Evolutionary conservation across 2,329 filamentous ascomycete genomes (phyloP), one percentile per base, ranked within the genome.

Genomic region (Pezicula neosporulosa): DNA sequence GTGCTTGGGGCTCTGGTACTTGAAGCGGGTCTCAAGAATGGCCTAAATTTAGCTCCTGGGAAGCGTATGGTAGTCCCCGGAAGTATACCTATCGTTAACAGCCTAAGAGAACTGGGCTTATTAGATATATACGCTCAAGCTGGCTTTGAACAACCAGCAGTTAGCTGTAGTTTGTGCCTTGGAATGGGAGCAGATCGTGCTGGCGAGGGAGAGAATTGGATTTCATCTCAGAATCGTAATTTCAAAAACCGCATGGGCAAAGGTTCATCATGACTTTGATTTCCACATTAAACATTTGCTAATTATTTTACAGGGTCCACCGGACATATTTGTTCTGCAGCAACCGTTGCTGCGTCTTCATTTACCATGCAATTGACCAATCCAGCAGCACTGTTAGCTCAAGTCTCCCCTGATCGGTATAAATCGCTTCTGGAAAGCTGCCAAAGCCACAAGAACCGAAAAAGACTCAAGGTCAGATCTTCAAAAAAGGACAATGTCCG

Each of bases 211-310:
- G 71, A 74, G 52, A 67, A 69, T 1, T 76, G 73, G 73, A 56
- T 76, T 2, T 70, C 64, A n/a, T 72, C 68, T 12, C 72, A 76
- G 57, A 76, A 77, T 51, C 63, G 73, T 10, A 76, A 77, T 55
- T 76, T 75, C 51, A 58, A 72, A 53, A 75, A 77, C 53, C 58
- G 73, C 2, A 76, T 75, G 71, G 72, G 72, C 2, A 65, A 63
- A 55, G 71, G 71, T 68, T 38, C 24, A 24, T 19, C 13, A n/a
- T 21, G 4, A 8, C 13, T 16, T 47, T 42, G 21, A 18, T 48
- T 41, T 6, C 19, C 13, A 24, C 27, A 48, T 8, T n/a, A 6
- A 10, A 30, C 6, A 33, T 8, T 28, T 44, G 21, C n/a, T 48
- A 41, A 51, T 51, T 49, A 3, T 8, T 46, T 35, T 53, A 12